Conservation (phyloP, 2,329 filamentous ascomycete species). For the Erysiphe pulchra region DNA sequence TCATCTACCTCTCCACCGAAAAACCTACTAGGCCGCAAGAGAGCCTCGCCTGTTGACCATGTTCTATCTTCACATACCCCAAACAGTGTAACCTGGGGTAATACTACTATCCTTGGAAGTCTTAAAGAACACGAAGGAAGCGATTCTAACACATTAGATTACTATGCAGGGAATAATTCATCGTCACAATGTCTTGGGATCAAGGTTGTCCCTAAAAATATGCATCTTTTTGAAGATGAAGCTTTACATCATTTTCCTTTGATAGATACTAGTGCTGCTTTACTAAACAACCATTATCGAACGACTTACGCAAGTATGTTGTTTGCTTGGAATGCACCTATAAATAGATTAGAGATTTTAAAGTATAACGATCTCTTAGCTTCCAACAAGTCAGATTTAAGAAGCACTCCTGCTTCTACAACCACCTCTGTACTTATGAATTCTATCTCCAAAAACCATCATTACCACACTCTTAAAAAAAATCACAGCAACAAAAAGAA, state of each 20-base stretch:
- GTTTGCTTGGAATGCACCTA: slow-evolving; percentile 36
- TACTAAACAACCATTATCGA: slow-evolving; percentile 32
- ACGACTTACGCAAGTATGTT: slow-evolving; percentile 43
- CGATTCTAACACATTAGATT: slow-evolving; percentile 10
- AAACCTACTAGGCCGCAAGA: slow-evolving; percentile 21
- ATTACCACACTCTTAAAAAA: background rate
- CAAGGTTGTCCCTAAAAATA: slow-evolving; percentile 28
- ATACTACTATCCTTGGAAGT: slow-evolving; percentile 15
- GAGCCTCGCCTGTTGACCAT: slow-evolving; percentile 34
- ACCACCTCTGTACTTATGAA: background rate
- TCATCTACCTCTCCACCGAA: slow-evolving; percentile 20
- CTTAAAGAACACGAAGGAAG: slow-evolving; percentile 11
- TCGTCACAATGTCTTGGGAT: slow-evolving; percentile 10
- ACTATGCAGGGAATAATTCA: slow-evolving; percentile 8
- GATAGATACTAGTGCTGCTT: slow-evolving; percentile 22
- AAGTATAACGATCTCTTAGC: slow-evolving; percentile 28
- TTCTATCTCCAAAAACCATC: background rate
- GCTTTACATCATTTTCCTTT: slow-evolving; percentile 17
- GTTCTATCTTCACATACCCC: slow-evolving; percentile 28
- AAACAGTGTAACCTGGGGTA: slow-evolving; percentile 15
- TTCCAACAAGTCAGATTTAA: background rate
- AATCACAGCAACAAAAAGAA: no score
- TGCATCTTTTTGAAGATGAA: slow-evolving; percentile 24
- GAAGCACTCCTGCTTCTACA: background rate
- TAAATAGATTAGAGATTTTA: slow-evolving; percentile 38